Evolutionary conservation across 2,329 filamentous ascomycete species (phyloP).

Genomic region (Calonectria honghensis): DNA sequence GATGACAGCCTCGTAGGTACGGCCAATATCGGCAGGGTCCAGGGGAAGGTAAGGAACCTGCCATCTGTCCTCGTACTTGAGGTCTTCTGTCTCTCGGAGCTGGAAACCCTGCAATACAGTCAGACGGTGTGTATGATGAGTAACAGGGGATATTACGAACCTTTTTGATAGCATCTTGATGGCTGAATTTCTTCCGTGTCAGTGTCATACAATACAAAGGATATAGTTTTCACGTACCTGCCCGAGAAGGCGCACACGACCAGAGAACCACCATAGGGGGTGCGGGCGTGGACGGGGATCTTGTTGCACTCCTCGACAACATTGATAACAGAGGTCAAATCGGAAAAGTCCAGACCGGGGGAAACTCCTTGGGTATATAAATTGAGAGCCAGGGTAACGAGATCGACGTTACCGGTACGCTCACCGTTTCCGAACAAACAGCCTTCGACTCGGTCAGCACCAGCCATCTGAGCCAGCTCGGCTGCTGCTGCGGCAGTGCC

Average conservation of each 20-base stretch:
- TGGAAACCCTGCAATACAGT: constrained; percentile 74
- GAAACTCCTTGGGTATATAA: constrained; percentile 95
- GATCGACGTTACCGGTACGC: constrained; percentile 95
- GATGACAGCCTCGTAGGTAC: constrained; percentile 98
- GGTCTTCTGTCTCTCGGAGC: constrained; percentile 76
- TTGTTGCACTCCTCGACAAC: constrained; percentile 95
- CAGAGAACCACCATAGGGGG: constrained; percentile 92
- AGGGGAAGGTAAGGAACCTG: constrained; percentile 93
- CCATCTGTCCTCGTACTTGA: constrained; percentile 82
- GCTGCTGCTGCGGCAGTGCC: constrained; percentile 93
- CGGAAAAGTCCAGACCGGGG: constrained; percentile 92
- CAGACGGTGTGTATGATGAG: no score
- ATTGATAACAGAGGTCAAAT: constrained; percentile 90
- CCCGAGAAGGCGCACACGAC: constrained; percentile 96
- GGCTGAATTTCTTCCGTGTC: constrained; percentile 66
- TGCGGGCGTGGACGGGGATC: constrained; percentile 92
- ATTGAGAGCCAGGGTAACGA: constrained; percentile 94
- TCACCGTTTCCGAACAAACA: constrained; percentile 96
- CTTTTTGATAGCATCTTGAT: constrained; percentile 98
- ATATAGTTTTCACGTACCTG: background rate
- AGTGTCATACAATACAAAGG: no score
- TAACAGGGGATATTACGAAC: no score
- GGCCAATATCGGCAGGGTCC: constrained; percentile 93
- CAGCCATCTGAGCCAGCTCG: constrained; percentile 98
- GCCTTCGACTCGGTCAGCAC: constrained; percentile 94